Evolutionary conservation across 1,139 yeast species (phyloP), one percentile per base, ranked within the genome.

Genomic region (Protomyces inouyei): DNA sequence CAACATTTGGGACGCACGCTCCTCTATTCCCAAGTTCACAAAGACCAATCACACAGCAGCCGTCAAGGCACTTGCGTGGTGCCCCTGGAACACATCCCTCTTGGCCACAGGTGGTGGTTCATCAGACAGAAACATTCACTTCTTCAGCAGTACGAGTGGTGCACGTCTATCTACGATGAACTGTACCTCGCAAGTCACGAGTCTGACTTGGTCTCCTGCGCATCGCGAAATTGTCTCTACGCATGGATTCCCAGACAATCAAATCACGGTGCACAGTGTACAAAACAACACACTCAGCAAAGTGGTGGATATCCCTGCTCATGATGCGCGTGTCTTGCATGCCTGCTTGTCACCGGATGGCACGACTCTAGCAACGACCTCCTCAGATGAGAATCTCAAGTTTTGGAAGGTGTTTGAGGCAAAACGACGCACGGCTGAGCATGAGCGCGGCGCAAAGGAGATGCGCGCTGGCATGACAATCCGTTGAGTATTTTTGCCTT

Each of bases 71-170:
- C 77, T 95, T 64, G 85, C 95, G 16, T 95, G 97, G 97, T 89
- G 96, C 73, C 98, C 98, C 0, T 87, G 87, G 75, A 95, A 90
- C 70, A 78, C 80, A 40, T 87, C 88, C 68, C 76, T 93, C 64
- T 79, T 95, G 64, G 97, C 98, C 9, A 88, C 97, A 2, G 99
- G 98, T 9, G 98, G 98, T 61, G 98, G 98, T 23, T 86, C 96
- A 12, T 84, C 89, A 38, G 98, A 95, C 76, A 87, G 86, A 73
- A 83, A 87, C 63, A 89, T 95, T 67, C 92, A 93, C 76, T 91
- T 95, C 76, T 95, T 98, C 98, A 93, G 93, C 75, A 85, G 97
- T 8, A 84, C 89, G 28, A 89, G 95, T 0, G 98, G 98, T 0
- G 85, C 93, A 1, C 79, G 96, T 66, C 84, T 89, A 46, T 90